Conservation (phyloP, 371 early-diverging fungal species). For the Mortierella sp. region DNA sequence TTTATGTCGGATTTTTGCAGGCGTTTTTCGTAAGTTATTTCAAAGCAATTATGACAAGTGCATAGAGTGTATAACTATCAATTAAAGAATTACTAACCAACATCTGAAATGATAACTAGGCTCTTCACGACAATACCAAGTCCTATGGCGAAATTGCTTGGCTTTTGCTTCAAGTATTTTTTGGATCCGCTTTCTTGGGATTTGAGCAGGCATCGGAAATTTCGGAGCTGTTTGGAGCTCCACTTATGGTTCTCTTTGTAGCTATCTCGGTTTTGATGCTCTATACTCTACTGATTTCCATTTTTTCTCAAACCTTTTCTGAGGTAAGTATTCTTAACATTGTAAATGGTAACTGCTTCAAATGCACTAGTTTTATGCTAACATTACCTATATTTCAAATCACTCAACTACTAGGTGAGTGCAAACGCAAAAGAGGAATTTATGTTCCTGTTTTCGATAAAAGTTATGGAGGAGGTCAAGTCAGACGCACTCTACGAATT, state of each 20-base stretch:
- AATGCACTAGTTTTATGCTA: neutral
- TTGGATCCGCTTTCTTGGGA: conserved; percentile 57
- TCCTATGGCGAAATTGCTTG: conserved; percentile 55
- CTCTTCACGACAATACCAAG: conserved; percentile 48
- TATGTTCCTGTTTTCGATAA: conserved; percentile 58
- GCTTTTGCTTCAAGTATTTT: conserved; percentile 54
- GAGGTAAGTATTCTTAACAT: conserved; percentile 20
- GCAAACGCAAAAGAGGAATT: conserved; percentile 60
- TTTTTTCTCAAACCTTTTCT: conserved; percentile 54
- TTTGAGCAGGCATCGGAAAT: conserved; percentile 54
- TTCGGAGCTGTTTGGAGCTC: conserved; percentile 48
- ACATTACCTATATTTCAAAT: neutral
- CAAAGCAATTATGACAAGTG: neutral
- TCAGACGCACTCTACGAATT: conserved; percentile 58
- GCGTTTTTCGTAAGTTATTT: conserved; percentile 38
- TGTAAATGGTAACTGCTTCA: too few relatives aligned
- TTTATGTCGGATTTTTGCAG: conserved; percentile 57
- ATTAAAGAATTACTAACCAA: neutral
- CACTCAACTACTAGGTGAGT: conserved; percentile 30
- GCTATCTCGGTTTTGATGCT: conserved; percentile 57
- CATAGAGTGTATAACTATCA: neutral
- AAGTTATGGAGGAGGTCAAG: conserved; percentile 59
- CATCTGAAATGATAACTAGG: conserved; percentile 11
- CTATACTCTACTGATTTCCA: conserved; percentile 55
- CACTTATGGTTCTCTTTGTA: conserved; percentile 57